These are phyloP conservation scores for Ciborinia camelliae DNA, from an alignment of 2,329 filamentous ascomycete genomes.

Conservation along the genomic window DNA sequence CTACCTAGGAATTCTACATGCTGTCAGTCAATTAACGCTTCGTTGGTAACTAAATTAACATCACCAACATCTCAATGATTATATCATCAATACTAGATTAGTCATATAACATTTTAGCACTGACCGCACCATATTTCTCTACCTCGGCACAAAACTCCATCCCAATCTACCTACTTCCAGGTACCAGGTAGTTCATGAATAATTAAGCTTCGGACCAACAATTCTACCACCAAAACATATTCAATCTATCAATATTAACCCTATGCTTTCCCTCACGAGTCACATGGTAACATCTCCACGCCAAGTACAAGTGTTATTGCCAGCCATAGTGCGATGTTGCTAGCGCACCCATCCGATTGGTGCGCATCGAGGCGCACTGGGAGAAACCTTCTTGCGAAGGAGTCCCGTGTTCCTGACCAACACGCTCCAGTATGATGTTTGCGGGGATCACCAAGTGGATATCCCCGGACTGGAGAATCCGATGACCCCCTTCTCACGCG, in stretches of 20 bases:
- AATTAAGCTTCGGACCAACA: background rate
- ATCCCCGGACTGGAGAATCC: background rate
- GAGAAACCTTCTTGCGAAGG: slow-evolving; percentile 11
- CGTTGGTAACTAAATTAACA: background rate
- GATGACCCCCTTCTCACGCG: slow-evolving; percentile 3
- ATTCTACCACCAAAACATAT: too few relatives aligned
- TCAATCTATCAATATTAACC: too few relatives aligned
- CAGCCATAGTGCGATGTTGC: background rate
- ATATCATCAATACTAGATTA: background rate
- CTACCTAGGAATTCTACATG: background rate
- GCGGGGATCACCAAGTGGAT: background rate
- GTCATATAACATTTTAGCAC: background rate
- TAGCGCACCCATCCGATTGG: slow-evolving; percentile 7
- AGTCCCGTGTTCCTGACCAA: slow-evolving; percentile 7
- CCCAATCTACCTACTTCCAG: too few relatives aligned
- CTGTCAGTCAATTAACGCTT: background rate
- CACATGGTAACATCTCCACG: background rate
- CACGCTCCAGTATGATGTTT: background rate
- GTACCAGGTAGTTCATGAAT: too few relatives aligned
- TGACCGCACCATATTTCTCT: background rate
- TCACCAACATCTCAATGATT: background rate
- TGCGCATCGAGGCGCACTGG: slow-evolving; percentile 5
- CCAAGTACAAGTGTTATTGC: background rate
- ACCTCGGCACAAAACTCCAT: background rate
- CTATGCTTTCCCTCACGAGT: background rate